Conservation (phyloP, 2,329 filamentous ascomycete species). For the Boeremia lycopersici region DNA sequence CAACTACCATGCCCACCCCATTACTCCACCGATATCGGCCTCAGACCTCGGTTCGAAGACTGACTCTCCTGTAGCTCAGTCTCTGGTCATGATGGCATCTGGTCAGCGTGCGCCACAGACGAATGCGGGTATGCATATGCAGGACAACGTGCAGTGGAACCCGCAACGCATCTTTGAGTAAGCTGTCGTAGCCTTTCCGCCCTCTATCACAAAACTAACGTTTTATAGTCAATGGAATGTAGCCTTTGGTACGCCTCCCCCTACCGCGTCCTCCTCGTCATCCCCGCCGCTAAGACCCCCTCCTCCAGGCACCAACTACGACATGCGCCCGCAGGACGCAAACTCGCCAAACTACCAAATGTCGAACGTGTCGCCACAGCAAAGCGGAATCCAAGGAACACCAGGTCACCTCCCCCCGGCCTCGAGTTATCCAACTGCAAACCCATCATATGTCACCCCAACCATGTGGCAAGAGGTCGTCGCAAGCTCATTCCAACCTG, state of each 20-base stretch:
- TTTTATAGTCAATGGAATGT: slow-evolving; percentile 84
- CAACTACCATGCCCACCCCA: slow-evolving; percentile 71
- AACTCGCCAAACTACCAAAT: slow-evolving; percentile 43
- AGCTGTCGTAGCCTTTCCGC: slow-evolving; percentile 48
- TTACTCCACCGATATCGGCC: slow-evolving; percentile 80
- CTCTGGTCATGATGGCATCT: slow-evolving; percentile 71
- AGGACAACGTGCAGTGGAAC: slow-evolving; percentile 77
- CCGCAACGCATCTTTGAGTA: slow-evolving; percentile 89
- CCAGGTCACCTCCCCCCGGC: slow-evolving; percentile 41
- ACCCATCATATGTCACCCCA: slow-evolving; percentile 52
- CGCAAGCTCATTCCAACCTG: slow-evolving; percentile 48
- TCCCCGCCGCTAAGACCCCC: slow-evolving; percentile 53
- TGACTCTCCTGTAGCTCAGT: slow-evolving; percentile 75
- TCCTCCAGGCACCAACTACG: slow-evolving; percentile 48
- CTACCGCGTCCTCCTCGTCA: slow-evolving; percentile 50
- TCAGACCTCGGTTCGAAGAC: slow-evolving; percentile 75
- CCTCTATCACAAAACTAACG: slow-evolving; percentile 18
- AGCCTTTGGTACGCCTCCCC: slow-evolving; percentile 76
- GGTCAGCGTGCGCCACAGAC: slow-evolving; percentile 59
- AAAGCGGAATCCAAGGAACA: slow-evolving; percentile 36
- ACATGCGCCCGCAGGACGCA: slow-evolving; percentile 45
- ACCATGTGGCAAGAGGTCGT: slow-evolving; percentile 60
- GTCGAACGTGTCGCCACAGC: slow-evolving; percentile 44
- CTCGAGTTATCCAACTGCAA: slow-evolving; percentile 41
- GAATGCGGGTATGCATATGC: slow-evolving; percentile 62